A percentile compares a stretch with the other conserved stretches of the same genome.
phyloP scores from a whole-genome alignment of 106 monocot species.

The Posidonia australis region DNA sequence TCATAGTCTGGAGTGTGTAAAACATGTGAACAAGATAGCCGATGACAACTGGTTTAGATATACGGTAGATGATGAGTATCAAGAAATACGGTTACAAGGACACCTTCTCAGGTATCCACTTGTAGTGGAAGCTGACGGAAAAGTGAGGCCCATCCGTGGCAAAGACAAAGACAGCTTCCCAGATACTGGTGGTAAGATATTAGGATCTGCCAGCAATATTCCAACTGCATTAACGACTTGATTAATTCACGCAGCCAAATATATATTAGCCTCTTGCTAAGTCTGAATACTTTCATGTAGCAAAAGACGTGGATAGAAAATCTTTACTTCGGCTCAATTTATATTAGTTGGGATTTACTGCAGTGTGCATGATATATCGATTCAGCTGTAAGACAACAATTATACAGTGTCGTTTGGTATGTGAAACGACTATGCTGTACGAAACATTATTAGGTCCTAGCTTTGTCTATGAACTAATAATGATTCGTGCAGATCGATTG shows the following conservation, averaged over 20 bases:
- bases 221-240: constrained; percentile 18
- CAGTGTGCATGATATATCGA: no score
- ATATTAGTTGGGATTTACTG: no score
- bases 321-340: no score
- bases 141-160: constrained; percentile 9
- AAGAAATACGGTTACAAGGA: constrained; percentile 13
- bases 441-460: no score
- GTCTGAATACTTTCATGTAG: no score
- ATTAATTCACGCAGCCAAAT: not conserved
- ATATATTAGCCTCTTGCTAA: no score
- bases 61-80: not conserved
- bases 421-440: no score
- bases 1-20: constrained; percentile 21
- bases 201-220: constrained; percentile 9
- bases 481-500: no score
- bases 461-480: no score
- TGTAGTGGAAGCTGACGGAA: constrained; percentile 22
- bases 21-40: constrained; percentile 29
- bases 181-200: constrained; percentile 20
- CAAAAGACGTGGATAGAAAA: no score
- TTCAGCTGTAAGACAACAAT: no score
- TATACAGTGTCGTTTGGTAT: no score
- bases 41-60: constrained; percentile 26
- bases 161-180: constrained; percentile 19
- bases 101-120: constrained; percentile 36